Evolutionary conservation across 257 asterid species (phyloP), one percentile per base, ranked within the genome.

Genomic region (Euphrasia confusa): DNA sequence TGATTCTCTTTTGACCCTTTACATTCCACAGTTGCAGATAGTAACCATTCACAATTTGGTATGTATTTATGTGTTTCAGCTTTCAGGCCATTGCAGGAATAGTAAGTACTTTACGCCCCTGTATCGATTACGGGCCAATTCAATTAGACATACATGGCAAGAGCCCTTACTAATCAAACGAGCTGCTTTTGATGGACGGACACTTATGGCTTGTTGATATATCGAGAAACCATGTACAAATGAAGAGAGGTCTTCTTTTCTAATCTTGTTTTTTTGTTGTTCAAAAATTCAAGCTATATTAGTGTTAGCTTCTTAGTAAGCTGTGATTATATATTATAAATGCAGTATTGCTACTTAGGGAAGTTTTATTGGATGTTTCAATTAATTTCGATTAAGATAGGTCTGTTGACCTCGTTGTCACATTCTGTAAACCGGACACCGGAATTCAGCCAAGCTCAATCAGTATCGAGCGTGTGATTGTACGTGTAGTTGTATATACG

Each of bases 31-130:
- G 28, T 62, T 44, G 40, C 32, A 24, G 39, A 33, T 33, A 68
- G 80, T 61, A 71, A 74, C 74, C 83, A 81, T 21, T 21, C 24
- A 21, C 24, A 21, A 21, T 21, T 30, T 30, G 33, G 4, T 30
- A 30, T 30, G 4, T 30, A 30, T 30, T 30, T 30, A 30, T 30
- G 5, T 30, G 4, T 30, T 30, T 30, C 33, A 30, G 33, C 0
- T 30, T 30, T 30, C 33, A 30, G 33, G 33, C 33, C 33, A 30
- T 30, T 5, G 54, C 21, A 48, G 39, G 39, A 33, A 33, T 4
- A 6, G 7, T 0, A 33, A 33, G 9, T 33, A 4, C 39, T 33
- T 33, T 0, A 0, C 1, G 39, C 7, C 7, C 39, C 39, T 33
- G 9, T 33, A 33, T 33, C 39, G 39, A 33, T 33, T 33, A 33